Evolutionary conservation across 176 grass and related monocot genomes (phyloP), one percentile per base, ranked within the genome.

Genomic region (Pharus latifolius): DNA sequence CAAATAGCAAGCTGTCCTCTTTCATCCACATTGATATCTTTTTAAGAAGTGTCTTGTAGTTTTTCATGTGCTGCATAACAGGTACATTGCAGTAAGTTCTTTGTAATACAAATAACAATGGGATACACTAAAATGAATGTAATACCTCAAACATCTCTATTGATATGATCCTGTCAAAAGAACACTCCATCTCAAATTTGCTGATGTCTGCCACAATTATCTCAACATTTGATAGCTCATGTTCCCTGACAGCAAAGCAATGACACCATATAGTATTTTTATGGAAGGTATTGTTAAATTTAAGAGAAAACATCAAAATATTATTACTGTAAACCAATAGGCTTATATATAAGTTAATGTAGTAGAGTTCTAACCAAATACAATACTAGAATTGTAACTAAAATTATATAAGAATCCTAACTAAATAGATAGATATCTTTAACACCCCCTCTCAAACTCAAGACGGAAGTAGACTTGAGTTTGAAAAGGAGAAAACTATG

Each of bases 111-210:
- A 79, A 79, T 35, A 67, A 43, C 2, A 50, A 56, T 56, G 20
- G 51, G 32, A 58, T 34, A 46, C 12, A 57, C 26, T 2, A 32
- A 67, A 62, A 25, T n/a, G 2, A 37, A 26, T 37, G 6, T 27
- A 22, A 58, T 65, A 89, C 92, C 92, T 96, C 88, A 77, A 96
- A 96, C 94, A 98, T 98, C 63, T 88, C 89, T 72, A 98, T 93
- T 15, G 89, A 98, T 78, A 98, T 56, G 67, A 98, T 80, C 81
- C 89, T 85, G 71, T 98, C 94, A 74, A 93, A 98, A 47, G 89
- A 80, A 68, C 69, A 73, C 47, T 93, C 89, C 94, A 98, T 98
- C 50, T 98, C 76, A 80, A 98, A 98, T 56, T 85, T 90, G 78
- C 87, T 83, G 55, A 93, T 93, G 52, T 98, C 89, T 40, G 94